Base-by-base conservation (phyloP, 2,329 filamentous ascomycete species). In the Fusarium temperatum region DNA sequence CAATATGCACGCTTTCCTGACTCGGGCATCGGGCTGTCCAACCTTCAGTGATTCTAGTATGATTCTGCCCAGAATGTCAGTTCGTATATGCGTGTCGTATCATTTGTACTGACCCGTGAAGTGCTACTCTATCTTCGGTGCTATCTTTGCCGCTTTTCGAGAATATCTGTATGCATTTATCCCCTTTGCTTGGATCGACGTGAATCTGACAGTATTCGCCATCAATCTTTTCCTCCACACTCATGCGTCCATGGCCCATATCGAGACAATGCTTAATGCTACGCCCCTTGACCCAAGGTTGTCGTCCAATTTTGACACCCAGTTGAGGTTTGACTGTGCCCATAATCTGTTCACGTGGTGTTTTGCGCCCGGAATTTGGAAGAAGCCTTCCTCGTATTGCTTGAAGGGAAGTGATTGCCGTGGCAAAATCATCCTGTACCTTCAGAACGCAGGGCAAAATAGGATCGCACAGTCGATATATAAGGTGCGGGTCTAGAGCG, bases 71-170 rank as follows among this genome's bases (percentile, higher is more conserved):
- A 13, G 1, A 17, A 41, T 51, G 53, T 80, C 39, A 79, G 73
- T 28, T 32, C 38, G 26, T 13, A 18, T 24, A 24, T 24, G 41
- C 13, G 15, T 22, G 14, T 28, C 17, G 24, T 56, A 24, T 24
- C 22, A 26, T 35, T 18, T 32, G 10, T 10, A 77, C 84, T 75
- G 79, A 89, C 87, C 79, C 78, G 72, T 93, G 90, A 28, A 97
- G 81, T 3, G 84, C 85, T 17, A 81, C 75, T 39, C 93, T 89
- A 80, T 97, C 95, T 58, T 84, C 79, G 0, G 94, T 98, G 50
- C 94, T 96, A 74, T 98, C 94, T 79, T 96, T 97, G 66, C 95
- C 94, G 77, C 94, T 96, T 80, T 98, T 98, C 15, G 94, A 97
- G 79, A 96, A 98, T 36, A 98, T 96, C 72, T 92, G 91, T 35